Evolutionary conservation across 164 flowering plant species (phyloP), one percentile per base, ranked within the genome.

Genomic region (Cinnamomum micranthum): DNA sequence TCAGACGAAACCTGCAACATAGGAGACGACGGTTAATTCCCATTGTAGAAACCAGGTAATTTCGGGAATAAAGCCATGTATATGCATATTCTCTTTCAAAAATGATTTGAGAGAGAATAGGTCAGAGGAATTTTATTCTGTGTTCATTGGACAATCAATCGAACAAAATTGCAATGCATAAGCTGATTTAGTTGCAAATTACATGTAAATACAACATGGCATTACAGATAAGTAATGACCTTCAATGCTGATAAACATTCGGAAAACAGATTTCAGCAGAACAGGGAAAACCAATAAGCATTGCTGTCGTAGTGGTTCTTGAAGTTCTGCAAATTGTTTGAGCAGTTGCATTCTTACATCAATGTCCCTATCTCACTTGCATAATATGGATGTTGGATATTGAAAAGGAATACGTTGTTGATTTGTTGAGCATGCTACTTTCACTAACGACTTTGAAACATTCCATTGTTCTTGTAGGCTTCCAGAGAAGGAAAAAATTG

Each of bases 401-500:
- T 22, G 27, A 64, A 20, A 22, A 22, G 22, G 31, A 22, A 10
- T 64, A 6, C 0, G 9, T 12, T 23, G 20, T 64, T 64, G 6
- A 7, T 64, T 64, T 24, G 22, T 64, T 24, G 67, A 9, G 67
- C 24, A 64, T 64, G 24, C 25, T 64, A 22, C 9, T 64, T 64
- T 24, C 28, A 22, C 22, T 22, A 12, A 14, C n/a, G 55, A 69
- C 47, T 28, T 69, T 19, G 55, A 69, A 10, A 28, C 47, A 7
- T 9, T 67, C n/a, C 71, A 3, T 69, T 69, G 27, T 3, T 64
- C 60, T 74, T 59, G 33, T 64, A 90, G 99, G 97, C 20, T 86
- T 81, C 69, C 85, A 84, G 71, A 81, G 87, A 58, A 88, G 93
- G 75, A 92, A 92, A 69, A 94, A 88, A 77, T 76, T 95, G 78